Conservation (phyloP, 176 grass and related monocot genomes). For the Avena eriantha region DNA sequence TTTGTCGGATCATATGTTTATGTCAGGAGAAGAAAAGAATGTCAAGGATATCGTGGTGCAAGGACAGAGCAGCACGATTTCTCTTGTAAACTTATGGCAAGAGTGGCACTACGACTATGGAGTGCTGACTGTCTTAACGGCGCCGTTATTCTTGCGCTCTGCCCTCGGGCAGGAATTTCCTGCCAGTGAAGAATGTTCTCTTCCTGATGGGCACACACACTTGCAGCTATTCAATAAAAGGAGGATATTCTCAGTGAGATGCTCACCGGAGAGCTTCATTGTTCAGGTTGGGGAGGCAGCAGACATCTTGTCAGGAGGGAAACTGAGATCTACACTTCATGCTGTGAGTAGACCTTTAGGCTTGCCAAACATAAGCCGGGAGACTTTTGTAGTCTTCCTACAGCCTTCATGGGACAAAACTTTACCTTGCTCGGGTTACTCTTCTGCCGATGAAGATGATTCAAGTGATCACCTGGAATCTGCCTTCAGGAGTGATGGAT, state of each 20-base stretch:
- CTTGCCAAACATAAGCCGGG: conserved; percentile 61
- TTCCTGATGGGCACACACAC: conserved; percentile 60
- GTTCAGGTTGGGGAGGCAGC: conserved; percentile 88
- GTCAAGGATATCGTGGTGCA: background rate
- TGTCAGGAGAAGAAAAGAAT: background rate
- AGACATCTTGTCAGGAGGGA: conserved; percentile 74
- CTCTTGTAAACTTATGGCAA: conserved; percentile 74
- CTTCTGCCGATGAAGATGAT: conserved; percentile 50
- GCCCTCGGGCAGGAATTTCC: conserved; percentile 39
- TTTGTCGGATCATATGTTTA: background rate
- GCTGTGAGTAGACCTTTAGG: conserved; percentile 63
- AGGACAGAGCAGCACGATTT: background rate
- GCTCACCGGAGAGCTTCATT: conserved; percentile 70
- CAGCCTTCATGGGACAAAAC: conserved; percentile 87
- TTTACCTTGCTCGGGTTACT: conserved; percentile 46
- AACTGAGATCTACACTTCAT: conserved; percentile 81
- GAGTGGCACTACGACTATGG: conserved; percentile 98
- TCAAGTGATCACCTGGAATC: conserved; percentile 37
- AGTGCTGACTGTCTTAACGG: conserved; percentile 80
- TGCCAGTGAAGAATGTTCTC: conserved; percentile 46
- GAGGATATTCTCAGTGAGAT: conserved; percentile 69
- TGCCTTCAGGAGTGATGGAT: background rate
- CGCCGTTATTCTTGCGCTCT: conserved; percentile 67
- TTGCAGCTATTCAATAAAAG: conserved; percentile 68
- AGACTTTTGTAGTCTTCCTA: conserved; percentile 88